Percentiles rank a stretch among this genome's conserved stretches.
Conservation (phyloP, 78 protist genomes). For the Emiliania huxleyi region DNA sequence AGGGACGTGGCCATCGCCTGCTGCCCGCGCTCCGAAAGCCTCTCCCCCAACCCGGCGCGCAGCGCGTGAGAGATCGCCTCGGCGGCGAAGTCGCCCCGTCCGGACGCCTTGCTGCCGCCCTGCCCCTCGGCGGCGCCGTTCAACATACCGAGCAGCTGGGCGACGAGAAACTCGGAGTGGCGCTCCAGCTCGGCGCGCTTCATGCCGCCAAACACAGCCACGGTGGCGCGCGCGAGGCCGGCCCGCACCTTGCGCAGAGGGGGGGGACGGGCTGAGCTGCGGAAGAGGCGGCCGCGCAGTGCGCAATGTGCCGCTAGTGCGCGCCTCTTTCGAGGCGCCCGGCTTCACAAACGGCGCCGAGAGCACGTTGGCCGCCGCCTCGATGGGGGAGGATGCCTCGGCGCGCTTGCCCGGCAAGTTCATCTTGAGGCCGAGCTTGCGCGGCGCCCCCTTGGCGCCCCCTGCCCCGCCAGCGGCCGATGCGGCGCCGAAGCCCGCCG, state of each 20-base stretch:
- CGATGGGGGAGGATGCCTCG: not conserved
- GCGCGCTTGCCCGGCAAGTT: not conserved
- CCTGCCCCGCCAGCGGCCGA: not conserved
- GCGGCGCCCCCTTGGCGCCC: not conserved
- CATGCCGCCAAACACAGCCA: not conserved
- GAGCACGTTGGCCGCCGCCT: not conserved
- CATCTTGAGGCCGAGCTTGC: no score
- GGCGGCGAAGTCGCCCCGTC: not conserved
- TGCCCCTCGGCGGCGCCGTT: not conserved
- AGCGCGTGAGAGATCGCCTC: not conserved
- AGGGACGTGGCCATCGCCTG: not conserved
- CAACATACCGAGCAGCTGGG: not conserved
- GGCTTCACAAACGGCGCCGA: not conserved
- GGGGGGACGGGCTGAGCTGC: no score
- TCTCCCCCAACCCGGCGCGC: not conserved
- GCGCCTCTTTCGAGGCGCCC: no score
- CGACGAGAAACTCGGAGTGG: not conserved
- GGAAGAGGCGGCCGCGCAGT: no score
- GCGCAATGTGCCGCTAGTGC: no score
- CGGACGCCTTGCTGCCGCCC: not conserved
- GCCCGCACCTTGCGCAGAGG: not conserved
- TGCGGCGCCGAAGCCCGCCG: not conserved
- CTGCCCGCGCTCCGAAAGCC: constrained; percentile 4
- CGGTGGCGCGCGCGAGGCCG: not conserved
- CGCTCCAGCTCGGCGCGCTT: not conserved